Evolutionary conservation across 345 rosid species (phyloP), one percentile per base, ranked within the genome.

Genomic region (Ceriops zippeliana): DNA sequence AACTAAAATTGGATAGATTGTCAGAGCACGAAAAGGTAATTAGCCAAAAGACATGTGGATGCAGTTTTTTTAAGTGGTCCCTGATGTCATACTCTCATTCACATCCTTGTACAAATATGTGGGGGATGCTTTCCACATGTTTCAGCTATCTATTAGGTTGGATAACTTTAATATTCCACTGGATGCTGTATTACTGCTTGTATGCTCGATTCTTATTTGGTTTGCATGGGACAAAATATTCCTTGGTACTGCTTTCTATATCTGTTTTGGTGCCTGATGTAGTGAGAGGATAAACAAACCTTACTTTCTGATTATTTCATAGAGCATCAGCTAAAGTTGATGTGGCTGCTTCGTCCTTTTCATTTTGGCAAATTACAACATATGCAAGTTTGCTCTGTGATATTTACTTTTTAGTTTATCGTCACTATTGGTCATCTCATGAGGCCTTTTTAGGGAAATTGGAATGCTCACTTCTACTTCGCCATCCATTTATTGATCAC

Each of bases 11-110:
- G 68, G 89, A 91, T 74, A 81, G 90, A 80, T 76, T 95, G 66
- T 83, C 97, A 6, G 96, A 95, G 70, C 77, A 75, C 27, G 93
- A 95, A 79, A 90, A 90, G 97, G 99, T 93, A 71, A n/a, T 53
- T 68, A 46, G 22, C 17, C 19, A 3, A 15, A 42, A 42, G 49
- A 42, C 31, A 19, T 65, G 52, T 70, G 24, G 24, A 22, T 73
- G 56, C 62, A 31, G 56, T 62, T 59, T 63, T 67, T 46, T 17
- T 63, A 17, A 5, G 51, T 21, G 10, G 15, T 68, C 31, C 49
- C 35, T 59, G 19, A 5, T 46, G 31, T 58, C 34, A 46, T 6
- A 38, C 28, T 58, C 58, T 68, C 9, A 22, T 49, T 27, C 20
- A 13, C 56, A 64, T 64, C 6, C n/a, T n/a, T 22, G 8, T 19